Evolutionary conservation across 305 asterid genomes (phyloP), one percentile per base, ranked within the genome.

Genomic region (Solanum chacoense): DNA sequence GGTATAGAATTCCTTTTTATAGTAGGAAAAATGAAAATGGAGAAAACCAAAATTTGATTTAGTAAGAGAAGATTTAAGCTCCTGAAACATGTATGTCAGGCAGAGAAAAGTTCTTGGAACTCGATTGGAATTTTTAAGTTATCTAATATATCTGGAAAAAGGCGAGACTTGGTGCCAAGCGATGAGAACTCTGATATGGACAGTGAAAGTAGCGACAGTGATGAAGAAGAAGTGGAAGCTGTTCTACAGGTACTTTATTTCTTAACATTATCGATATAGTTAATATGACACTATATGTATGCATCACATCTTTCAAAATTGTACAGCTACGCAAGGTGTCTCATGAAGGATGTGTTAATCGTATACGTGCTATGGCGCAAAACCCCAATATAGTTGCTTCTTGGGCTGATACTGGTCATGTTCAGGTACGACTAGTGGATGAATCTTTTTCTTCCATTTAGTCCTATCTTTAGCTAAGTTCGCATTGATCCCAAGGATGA

Each of bases 321-420:
- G 74, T 76, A 83, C 93, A 92, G 93, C 79, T 91, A 6, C 91
- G 79, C 74, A 91, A 91, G 90, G 92, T 91, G 55, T 85, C 35
- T 86, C 94, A 92, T 50, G 90, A 92, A 55, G 94, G 93, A 75
- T 89, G 91, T 80, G 90, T 92, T 29, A 92, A 92, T 88, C 87
- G 94, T 71, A 91, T 92, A 89, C 93, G 92, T 34, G 90, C 93
- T 77, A 92, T 92, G 94, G 31, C 84, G 2, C 94, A 95, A 90
- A 92, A 93, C 88, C 95, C 97, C 59, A 94, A 96, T 90, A 95
- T 95, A 81, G 95, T 98, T 92, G 99, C 98, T 88, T 92, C 99
- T 8, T 96, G 98, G 99, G 91, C 93, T 29, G 99, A 95, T 84
- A 89, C 92, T 0, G 97, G 98, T 37, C 95, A 90, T 91, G 97